phyloP scores from a whole-genome alignment of 108 stramenopile species.

The Aurantiochytrium sp. region DNA sequence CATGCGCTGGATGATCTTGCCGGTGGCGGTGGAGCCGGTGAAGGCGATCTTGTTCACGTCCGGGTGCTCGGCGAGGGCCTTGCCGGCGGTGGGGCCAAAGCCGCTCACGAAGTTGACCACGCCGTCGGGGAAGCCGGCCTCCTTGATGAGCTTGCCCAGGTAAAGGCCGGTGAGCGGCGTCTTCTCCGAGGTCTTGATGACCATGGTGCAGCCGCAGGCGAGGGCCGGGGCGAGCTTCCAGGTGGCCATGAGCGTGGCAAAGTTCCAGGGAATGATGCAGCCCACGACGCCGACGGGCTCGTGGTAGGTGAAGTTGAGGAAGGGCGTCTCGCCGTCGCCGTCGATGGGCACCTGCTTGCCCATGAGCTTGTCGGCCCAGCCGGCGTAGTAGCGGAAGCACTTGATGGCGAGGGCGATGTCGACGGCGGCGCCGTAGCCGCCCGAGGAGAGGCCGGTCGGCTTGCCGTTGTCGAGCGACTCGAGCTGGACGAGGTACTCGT shows the following conservation, averaged over 20 bases:
- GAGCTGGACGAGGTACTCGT: conserved; percentile 36
- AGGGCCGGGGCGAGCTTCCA: conserved; percentile 84
- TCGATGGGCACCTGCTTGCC: conserved; percentile 42
- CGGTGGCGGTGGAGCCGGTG: conserved; percentile 59
- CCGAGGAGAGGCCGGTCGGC: conserved; percentile 46
- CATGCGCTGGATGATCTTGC: conserved; percentile 45
- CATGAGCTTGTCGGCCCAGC: conserved; percentile 58
- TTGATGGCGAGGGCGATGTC: conserved; percentile 54
- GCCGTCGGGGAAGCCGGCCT: conserved; percentile 79
- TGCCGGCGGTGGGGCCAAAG: conserved; percentile 62
- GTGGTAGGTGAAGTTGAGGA: conserved; percentile 34
- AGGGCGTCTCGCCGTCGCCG: conserved; percentile 13
- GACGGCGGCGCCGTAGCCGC: conserved; percentile 13
- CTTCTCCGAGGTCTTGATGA: conserved; percentile 87
- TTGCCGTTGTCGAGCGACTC: conserved; percentile 66
- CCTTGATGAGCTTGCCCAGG: conserved; percentile 60
- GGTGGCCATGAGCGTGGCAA: conserved; percentile 67
- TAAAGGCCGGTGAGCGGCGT: conserved; percentile 74
- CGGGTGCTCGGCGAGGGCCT: conserved; percentile 51
- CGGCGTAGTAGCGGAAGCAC: conserved; percentile 55
- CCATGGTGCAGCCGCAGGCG: conserved; percentile 76
- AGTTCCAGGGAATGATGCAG: conserved; percentile 84
- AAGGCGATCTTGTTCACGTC: conserved; percentile 74
- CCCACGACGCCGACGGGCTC: conserved; percentile 76
- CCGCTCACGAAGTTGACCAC: conserved; percentile 77